Evolutionary conservation across 164 flowering plant species (phyloP).

Genomic region (Amborella trichopoda): DNA sequence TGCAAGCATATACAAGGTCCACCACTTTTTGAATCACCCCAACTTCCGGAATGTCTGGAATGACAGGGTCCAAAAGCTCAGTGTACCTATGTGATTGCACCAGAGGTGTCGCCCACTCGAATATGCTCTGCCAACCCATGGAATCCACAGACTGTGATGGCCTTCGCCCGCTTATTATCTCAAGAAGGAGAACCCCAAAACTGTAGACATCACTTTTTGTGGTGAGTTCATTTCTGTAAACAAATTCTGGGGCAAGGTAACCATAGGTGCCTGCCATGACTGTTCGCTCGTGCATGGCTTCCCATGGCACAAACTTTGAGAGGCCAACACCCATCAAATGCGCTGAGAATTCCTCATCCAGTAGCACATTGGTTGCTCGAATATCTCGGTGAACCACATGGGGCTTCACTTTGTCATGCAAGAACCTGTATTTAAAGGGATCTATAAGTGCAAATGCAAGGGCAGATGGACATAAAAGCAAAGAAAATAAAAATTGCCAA

Average conservation of each 20-base stretch:
- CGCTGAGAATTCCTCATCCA: constrained; percentile 87
- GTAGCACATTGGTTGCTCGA: constrained; percentile 80
- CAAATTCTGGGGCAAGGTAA: constrained; percentile 91
- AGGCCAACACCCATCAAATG: constrained; percentile 96
- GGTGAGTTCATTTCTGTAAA: constrained; percentile 89
- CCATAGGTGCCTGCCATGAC: constrained; percentile 90
- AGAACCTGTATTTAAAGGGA: constrained; percentile 43
- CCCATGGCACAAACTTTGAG: constrained; percentile 91
- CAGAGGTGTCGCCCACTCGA: constrained; percentile 94
- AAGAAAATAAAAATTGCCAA: no score
- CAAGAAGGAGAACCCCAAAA: constrained; percentile 85
- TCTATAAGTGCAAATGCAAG: no score
- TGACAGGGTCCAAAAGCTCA: constrained; percentile 75
- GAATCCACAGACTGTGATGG: constrained; percentile 88
- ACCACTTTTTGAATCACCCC: constrained; percentile 78
- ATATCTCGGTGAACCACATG: constrained; percentile 91
- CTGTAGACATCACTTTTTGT: constrained; percentile 95
- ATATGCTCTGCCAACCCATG: constrained; percentile 80
- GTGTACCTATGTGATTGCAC: constrained; percentile 72
- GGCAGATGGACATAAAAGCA: no score
- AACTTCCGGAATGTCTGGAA: constrained; percentile 53
- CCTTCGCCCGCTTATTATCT: constrained; percentile 73
- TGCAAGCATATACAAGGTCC: constrained; percentile 88
- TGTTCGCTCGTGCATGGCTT: constrained; percentile 83
- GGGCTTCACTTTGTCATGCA: constrained; percentile 96